These are phyloP conservation scores for Claviceps sp. DNA, from an alignment of 2,329 filamentous ascomycete species.

Conservation along the genomic window DNA sequence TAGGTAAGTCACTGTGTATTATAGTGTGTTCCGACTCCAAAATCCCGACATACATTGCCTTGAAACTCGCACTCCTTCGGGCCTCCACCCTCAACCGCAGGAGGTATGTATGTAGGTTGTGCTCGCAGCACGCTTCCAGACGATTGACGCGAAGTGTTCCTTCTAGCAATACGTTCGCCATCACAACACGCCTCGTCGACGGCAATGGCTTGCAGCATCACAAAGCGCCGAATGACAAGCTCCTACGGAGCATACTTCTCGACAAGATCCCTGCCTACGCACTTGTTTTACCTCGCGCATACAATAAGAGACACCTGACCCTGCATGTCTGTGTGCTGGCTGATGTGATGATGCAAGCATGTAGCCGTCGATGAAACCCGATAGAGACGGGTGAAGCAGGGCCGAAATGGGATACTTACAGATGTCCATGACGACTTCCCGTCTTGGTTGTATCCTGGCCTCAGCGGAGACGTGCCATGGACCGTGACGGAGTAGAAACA, in stretches of 20 bases:
- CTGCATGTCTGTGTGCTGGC: neutral
- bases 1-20: too few relatives aligned
- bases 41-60: too few relatives aligned
- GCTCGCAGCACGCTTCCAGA: too few relatives aligned
- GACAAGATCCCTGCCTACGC: too few relatives aligned
- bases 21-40: too few relatives aligned
- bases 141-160: too few relatives aligned
- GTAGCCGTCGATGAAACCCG: neutral
- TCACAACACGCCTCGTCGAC: neutral
- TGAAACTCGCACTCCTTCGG: too few relatives aligned
- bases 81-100: too few relatives aligned
- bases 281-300: too few relatives aligned
- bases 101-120: too few relatives aligned
- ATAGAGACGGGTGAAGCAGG: neutral
- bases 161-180: neutral
- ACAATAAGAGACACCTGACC: too few relatives aligned
- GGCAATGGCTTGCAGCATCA: neutral
- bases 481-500: neutral
- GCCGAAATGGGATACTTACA: neutral
- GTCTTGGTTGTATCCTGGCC: neutral
- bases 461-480: neutral
- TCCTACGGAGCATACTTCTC: neutral
- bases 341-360: neutral
- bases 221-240: neutral
- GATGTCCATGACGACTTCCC: neutral